Conservation (phyloP, 2,329 filamentous ascomycete species). For the Penicillium crustosum region DNA sequence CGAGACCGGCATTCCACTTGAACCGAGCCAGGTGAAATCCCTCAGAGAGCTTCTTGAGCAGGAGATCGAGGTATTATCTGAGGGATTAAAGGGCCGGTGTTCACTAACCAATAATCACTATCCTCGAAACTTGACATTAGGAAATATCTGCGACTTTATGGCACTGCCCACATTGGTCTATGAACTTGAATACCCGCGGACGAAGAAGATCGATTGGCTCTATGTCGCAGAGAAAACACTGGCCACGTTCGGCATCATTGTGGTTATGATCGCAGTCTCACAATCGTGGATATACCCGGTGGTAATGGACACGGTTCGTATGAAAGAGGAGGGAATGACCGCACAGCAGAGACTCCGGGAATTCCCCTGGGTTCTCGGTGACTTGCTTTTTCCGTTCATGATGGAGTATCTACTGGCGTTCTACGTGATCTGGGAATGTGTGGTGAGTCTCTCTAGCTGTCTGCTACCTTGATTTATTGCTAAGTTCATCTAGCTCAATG, state of each 20-base stretch:
- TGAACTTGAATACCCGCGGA: constrained; percentile 72
- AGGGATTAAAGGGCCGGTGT: constrained; percentile 65
- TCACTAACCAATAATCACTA: constrained; percentile 56
- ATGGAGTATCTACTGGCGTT: constrained; percentile 75
- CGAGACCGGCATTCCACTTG: constrained; percentile 58
- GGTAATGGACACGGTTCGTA: constrained; percentile 68
- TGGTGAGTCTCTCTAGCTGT: constrained; percentile 30
- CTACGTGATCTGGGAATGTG: constrained; percentile 79
- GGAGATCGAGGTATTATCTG: constrained; percentile 64
- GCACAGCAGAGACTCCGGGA: constrained; percentile 61
- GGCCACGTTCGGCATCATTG: constrained; percentile 66
- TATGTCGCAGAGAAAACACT: constrained; percentile 72
- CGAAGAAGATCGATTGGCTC: constrained; percentile 67
- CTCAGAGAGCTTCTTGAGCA: constrained; percentile 66
- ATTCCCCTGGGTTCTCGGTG: constrained; percentile 73
- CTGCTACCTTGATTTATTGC: not conserved
- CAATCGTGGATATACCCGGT: constrained; percentile 77
- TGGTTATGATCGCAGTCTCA: constrained; percentile 76
- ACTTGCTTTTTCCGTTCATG: constrained; percentile 75
- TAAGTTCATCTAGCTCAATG: constrained; percentile 54
- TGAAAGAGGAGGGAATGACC: constrained; percentile 58
- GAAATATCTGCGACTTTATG: constrained; percentile 70
- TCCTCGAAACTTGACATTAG: constrained; percentile 65
- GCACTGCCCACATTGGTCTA: constrained; percentile 75
- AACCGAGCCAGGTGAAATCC: constrained; percentile 55